Evolutionary conservation across 345 rosid genomes (phyloP).

Genomic region (Melaleuca alternifolia): DNA sequence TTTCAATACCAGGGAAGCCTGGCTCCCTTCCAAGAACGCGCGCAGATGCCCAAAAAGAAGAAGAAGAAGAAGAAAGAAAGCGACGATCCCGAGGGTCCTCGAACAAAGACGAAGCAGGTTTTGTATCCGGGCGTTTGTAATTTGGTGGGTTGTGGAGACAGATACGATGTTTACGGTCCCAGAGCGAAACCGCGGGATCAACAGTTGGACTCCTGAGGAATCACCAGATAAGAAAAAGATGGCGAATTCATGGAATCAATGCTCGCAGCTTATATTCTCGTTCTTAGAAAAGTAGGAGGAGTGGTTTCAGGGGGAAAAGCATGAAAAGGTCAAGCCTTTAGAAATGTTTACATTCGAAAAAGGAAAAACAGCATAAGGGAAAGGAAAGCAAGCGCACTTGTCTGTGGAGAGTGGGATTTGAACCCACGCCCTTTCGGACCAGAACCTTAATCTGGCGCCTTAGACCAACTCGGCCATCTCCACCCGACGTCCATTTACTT

Average conservation of each 20-base stretch:
- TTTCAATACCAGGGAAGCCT: not conserved
- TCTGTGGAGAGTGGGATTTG: conserved; percentile 98
- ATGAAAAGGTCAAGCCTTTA: not conserved
- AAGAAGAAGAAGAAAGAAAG: not conserved
- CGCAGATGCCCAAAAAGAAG: not conserved
- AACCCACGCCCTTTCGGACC: conserved; percentile 99
- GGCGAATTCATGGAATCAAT: not conserved
- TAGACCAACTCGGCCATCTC: conserved; percentile 99
- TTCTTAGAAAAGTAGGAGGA: not conserved
- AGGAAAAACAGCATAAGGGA: no score
- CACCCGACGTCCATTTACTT: no score
- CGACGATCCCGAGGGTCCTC: not conserved
- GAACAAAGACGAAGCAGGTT: not conserved
- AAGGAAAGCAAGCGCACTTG: not conserved
- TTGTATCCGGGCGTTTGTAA: not conserved
- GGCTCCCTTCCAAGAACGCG: not conserved
- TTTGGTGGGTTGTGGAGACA: not conserved
- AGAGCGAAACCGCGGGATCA: not conserved
- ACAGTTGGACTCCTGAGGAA: not conserved
- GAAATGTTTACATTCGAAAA: not conserved
- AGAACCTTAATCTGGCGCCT: conserved; percentile 99
- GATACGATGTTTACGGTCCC: not conserved
- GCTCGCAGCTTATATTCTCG: no score
- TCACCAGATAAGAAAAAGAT: not conserved
- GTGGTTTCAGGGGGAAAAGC: not conserved